These are phyloP conservation scores for Penicillium sp. DNA, from an alignment of 2,329 filamentous ascomycete genomes.

Conservation along the genomic window DNA sequence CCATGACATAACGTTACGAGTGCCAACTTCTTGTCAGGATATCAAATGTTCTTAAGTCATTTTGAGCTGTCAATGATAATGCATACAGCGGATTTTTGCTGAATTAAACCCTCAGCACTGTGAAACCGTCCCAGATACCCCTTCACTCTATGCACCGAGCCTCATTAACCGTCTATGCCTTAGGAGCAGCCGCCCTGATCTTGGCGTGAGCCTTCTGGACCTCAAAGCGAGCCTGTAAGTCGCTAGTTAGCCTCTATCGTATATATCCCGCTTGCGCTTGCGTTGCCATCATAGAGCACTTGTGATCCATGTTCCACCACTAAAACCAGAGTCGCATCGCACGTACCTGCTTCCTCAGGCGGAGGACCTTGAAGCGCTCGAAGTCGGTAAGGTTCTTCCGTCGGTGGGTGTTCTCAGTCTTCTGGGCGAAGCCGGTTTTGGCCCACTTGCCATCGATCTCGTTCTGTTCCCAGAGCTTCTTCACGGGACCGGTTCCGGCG, in stretches of 20 bases:
- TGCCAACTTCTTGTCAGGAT: conserved; percentile 33
- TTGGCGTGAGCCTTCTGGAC: conserved; percentile 95
- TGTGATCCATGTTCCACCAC: background rate
- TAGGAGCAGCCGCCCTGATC: conserved; percentile 81
- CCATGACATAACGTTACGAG: conserved; percentile 27
- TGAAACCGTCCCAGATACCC: conserved; percentile 47
- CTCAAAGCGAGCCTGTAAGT: conserved; percentile 78
- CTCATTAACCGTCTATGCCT: conserved; percentile 52
- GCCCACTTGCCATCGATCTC: conserved; percentile 94
- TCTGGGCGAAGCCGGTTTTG: conserved; percentile 92
- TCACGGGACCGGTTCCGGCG: conserved; percentile 79
- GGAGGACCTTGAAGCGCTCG: conserved; percentile 99
- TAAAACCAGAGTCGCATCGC: conserved; percentile 12
- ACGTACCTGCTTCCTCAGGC: conserved; percentile 96
- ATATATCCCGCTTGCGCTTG: background rate
- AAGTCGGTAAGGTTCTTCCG: conserved; percentile 95
- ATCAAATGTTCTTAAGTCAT: conserved; percentile 49
- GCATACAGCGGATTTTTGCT: conserved; percentile 47
- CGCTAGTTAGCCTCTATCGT: conserved; percentile 24
- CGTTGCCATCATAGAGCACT: background rate
- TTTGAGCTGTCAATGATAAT: conserved; percentile 49
- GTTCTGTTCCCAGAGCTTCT: conserved; percentile 87
- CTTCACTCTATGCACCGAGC: conserved; percentile 50
- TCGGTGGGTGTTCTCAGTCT: conserved; percentile 81
- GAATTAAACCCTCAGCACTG: conserved; percentile 41